Conservation (phyloP, 2,329 filamentous ascomycete species). For the Exophiala sp. region DNA sequence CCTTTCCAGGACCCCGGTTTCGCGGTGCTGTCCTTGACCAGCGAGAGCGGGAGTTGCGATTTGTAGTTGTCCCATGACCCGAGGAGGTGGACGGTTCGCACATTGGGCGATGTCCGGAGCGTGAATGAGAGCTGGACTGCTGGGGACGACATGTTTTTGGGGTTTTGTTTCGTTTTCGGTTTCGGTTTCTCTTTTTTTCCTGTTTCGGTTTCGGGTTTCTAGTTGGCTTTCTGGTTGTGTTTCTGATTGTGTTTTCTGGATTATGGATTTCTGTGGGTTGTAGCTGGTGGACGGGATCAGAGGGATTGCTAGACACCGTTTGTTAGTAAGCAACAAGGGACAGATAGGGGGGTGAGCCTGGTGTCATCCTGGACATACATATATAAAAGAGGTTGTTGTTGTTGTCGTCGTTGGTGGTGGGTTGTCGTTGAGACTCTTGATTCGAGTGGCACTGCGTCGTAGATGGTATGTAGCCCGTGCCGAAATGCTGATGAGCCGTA, state of each 20-base stretch:
- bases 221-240: no score
- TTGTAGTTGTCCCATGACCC: slow-evolving; percentile 98
- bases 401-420: no score
- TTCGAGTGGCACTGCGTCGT: slow-evolving; percentile 19
- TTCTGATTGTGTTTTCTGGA: slow-evolving; percentile 4
- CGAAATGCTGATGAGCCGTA: slow-evolving; percentile 23
- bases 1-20: slow-evolving; percentile 93
- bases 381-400: slow-evolving; percentile 11
- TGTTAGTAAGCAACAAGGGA: no score
- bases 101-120: slow-evolving; percentile 89
- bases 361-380: no score
- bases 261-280: slow-evolving; percentile 1
- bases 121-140: slow-evolving; percentile 90
- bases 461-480: slow-evolving; percentile 5
- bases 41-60: slow-evolving; percentile 84
- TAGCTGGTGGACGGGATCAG: neutral
- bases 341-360: no score
- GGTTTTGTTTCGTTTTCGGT: no score
- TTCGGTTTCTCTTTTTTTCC: no score
- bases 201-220: no score
- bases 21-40: slow-evolving; percentile 64
- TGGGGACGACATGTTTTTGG: slow-evolving; percentile 38
- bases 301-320: neutral
- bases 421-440: slow-evolving; percentile 21
- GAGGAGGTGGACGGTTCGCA: slow-evolving; percentile 95